These are phyloP conservation scores for Platanthera guangdongensis DNA, from an alignment of 106 monocot genomes.

Conservation along the genomic window DNA sequence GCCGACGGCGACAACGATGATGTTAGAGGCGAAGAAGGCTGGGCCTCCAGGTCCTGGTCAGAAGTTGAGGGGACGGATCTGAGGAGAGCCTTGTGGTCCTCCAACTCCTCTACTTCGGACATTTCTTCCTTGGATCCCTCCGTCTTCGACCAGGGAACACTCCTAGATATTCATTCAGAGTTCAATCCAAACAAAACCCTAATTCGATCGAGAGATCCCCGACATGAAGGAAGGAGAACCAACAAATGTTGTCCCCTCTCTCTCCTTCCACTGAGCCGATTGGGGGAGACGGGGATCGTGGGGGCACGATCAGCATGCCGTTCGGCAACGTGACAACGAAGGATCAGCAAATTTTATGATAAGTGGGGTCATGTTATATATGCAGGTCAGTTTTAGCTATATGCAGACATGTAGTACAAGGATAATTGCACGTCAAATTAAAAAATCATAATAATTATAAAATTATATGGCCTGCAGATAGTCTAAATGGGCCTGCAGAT, in stretches of 20 bases:
- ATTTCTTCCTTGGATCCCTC: conserved; percentile 12
- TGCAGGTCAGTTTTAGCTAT: no score
- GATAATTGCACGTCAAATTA: no score
- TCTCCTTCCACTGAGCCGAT: no score
- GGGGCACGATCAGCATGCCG: no score
- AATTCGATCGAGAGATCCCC: background rate
- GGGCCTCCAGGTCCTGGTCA: conserved; percentile 30
- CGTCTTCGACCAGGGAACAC: background rate
- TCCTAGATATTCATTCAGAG: background rate
- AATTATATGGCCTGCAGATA: no score
- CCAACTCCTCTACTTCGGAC: conserved; percentile 35
- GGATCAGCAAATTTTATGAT: no score
- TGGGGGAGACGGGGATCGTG: no score
- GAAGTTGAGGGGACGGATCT: conserved; percentile 24
- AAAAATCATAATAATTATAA: no score
- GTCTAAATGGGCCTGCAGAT: no score
- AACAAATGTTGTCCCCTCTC: background rate
- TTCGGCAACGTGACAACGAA: no score
- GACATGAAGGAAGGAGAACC: background rate
- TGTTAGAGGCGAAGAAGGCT: conserved; percentile 12
- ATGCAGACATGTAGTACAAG: no score
- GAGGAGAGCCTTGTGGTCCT: conserved; percentile 48
- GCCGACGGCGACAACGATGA: conserved; percentile 4
- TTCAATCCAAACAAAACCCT: background rate
- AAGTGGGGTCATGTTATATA: no score